Conservation (phyloP, 2,329 filamentous ascomycete species). For the Reticulascus tulasneorum region DNA sequence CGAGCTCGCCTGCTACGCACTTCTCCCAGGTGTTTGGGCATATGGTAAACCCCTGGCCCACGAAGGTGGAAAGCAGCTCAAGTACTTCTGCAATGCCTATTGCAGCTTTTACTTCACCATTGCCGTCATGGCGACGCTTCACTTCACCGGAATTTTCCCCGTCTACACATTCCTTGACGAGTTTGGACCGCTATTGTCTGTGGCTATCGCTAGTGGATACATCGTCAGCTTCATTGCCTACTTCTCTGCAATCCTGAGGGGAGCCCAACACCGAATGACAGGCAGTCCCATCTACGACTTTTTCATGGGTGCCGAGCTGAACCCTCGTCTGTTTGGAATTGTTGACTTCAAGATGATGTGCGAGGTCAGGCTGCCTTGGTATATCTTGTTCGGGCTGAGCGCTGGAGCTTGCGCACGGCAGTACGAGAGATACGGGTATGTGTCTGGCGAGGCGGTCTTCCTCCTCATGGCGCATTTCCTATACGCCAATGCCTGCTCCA, state of each 20-base stretch:
- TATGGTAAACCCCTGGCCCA: constrained; percentile 86
- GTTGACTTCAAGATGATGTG: constrained; percentile 97
- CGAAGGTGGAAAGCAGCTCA: constrained; percentile 76
- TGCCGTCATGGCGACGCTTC: constrained; percentile 63
- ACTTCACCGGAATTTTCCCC: constrained; percentile 80
- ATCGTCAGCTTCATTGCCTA: constrained; percentile 81
- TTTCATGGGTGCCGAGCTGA: constrained; percentile 89
- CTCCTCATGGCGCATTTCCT: constrained; percentile 86
- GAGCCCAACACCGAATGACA: constrained; percentile 88
- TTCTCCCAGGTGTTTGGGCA: constrained; percentile 80
- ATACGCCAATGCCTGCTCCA: constrained; percentile 87
- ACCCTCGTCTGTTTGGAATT: constrained; percentile 73
- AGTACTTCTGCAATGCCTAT: constrained; percentile 92
- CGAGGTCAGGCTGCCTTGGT: constrained; percentile 90
- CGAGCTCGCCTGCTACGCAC: constrained; percentile 77
- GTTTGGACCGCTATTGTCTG: constrained; percentile 88
- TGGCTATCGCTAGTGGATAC: constrained; percentile 89
- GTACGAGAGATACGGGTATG: constrained; percentile 79
- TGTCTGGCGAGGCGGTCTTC: constrained; percentile 80
- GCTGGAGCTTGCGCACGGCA: constrained; percentile 75
- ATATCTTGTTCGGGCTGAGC: constrained; percentile 76
- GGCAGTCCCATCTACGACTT: constrained; percentile 83
- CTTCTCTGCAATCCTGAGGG: constrained; percentile 74
- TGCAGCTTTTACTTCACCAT: constrained; percentile 86
- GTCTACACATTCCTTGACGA: constrained; percentile 92